phyloP scores from a whole-genome alignment of 169 alveolate species.

The Perkinsus chesapeaki region DNA sequence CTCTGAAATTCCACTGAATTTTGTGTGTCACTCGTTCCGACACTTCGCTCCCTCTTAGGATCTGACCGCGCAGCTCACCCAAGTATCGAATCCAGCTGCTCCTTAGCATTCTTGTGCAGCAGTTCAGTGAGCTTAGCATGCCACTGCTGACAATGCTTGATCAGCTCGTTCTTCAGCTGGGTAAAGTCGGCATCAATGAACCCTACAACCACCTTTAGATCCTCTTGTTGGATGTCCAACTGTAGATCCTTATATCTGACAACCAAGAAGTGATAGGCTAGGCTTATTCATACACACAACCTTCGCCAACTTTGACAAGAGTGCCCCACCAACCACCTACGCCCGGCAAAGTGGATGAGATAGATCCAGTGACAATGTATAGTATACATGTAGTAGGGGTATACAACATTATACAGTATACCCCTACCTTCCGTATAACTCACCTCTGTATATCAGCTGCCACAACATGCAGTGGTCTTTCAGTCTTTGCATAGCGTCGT shows the following conservation, averaged over 20 bases:
- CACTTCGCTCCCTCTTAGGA: no score
- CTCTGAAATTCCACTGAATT: no score
- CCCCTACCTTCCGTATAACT: no score
- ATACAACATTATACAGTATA: background rate
- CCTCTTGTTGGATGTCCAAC: slow-evolving; percentile 49
- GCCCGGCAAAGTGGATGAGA: no score
- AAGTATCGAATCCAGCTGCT: slow-evolving; percentile 16
- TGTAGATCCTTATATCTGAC: slow-evolving; percentile 36
- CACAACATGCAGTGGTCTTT: slow-evolving; percentile 38
- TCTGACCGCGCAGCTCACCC: no score
- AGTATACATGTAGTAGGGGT: no score
- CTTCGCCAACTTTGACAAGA: no score
- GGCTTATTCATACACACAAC: background rate
- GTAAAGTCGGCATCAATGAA: slow-evolving; percentile 47
- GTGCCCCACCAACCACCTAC: no score
- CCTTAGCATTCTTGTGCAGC: slow-evolving; percentile 38
- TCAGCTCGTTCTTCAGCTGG: slow-evolving; percentile 34
- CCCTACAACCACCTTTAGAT: slow-evolving; percentile 36
- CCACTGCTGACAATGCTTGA: slow-evolving; percentile 45
- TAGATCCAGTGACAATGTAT: no score
- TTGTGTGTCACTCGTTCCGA: no score
- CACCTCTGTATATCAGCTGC: slow-evolving; percentile 39
- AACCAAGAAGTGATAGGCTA: background rate
- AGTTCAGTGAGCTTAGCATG: slow-evolving; percentile 37
- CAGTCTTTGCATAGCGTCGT: slow-evolving; percentile 33